Evolutionary conservation across 805 yeast genomes (phyloP).

Genomic region (Nematodospora valgi): DNA sequence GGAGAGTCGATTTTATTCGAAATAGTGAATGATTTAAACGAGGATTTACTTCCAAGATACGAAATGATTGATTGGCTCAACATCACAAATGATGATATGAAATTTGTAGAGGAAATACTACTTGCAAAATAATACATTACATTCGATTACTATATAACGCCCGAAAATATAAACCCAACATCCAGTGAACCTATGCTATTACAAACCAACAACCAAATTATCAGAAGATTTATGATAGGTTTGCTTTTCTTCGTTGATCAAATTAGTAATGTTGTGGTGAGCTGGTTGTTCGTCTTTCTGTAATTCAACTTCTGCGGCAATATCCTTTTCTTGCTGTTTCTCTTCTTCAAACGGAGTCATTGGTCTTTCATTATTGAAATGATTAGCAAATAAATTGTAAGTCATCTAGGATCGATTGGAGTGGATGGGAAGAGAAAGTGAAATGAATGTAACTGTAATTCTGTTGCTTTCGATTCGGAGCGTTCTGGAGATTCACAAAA

Average conservation of each 20-base stretch:
- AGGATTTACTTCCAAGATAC: conserved; percentile 44
- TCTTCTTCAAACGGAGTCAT: conserved; percentile 5
- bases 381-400: conserved; percentile 5
- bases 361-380: conserved; percentile 6
- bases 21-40: conserved; percentile 11
- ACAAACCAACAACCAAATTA: conserved; percentile 21
- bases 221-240: conserved; percentile 23
- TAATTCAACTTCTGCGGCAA: too few species aligned
- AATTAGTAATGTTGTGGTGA: conserved; percentile 1
- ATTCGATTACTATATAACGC: background rate
- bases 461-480: too few species aligned
- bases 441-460: too few species aligned
- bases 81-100: conserved; percentile 2
- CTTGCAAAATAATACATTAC: background rate
- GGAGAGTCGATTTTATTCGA: conserved; percentile 41
- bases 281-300: background rate
- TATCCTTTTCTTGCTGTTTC: background rate
- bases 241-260: conserved; percentile 17
- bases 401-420: conserved; percentile 1
- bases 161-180: background rate
- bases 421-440: background rate
- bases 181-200: too few species aligned
- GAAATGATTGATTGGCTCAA: conserved; percentile 7
- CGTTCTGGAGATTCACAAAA: too few species aligned
- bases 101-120: background rate